phyloP scores from a whole-genome alignment of 768 basidiomycete species.

The Hemileccinum impolitum region DNA sequence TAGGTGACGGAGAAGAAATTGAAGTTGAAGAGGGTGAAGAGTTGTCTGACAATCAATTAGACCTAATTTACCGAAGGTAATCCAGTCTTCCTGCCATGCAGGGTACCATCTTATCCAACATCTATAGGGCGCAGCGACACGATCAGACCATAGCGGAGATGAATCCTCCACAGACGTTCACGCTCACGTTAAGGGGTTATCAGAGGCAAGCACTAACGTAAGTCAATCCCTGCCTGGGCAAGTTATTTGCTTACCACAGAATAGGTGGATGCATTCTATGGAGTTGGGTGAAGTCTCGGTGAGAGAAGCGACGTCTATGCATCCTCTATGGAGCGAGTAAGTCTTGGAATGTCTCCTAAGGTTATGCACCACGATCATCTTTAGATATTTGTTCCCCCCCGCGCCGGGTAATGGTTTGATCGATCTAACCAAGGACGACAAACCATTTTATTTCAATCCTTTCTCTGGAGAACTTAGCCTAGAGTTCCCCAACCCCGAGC shows the following conservation, averaged over 20 bases:
- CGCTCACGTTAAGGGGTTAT: conserved; percentile 74
- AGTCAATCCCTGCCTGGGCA: conserved; percentile 18
- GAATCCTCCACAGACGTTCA: conserved; percentile 77
- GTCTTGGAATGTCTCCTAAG: conserved; percentile 20
- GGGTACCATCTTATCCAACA: conserved; percentile 3
- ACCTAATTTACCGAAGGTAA: conserved; percentile 82
- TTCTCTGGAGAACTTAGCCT: conserved; percentile 89
- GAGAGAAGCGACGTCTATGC: conserved; percentile 70
- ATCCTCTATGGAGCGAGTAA: conserved; percentile 94
- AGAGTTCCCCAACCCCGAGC: conserved; percentile 77
- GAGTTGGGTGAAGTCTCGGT: conserved; percentile 74
- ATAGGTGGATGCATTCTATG: conserved; percentile 88
- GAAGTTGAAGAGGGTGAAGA: conserved; percentile 85
- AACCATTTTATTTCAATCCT: conserved; percentile 83
- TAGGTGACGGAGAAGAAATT: conserved; percentile 77
- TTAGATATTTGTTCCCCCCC: conserved; percentile 71
- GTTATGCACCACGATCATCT: conserved; percentile 1
- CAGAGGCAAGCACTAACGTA: conserved; percentile 90
- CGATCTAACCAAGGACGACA: conserved; percentile 79
- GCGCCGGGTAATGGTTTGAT: conserved; percentile 58
- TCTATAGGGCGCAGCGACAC: conserved; percentile 73
- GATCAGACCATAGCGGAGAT: conserved; percentile 76
- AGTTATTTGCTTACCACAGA: neutral
- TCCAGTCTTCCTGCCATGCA: neutral
- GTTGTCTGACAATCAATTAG: conserved; percentile 74